Base-by-base conservation (phyloP, 73 alveolate genomes). In the Stentor roeselii region DNA sequence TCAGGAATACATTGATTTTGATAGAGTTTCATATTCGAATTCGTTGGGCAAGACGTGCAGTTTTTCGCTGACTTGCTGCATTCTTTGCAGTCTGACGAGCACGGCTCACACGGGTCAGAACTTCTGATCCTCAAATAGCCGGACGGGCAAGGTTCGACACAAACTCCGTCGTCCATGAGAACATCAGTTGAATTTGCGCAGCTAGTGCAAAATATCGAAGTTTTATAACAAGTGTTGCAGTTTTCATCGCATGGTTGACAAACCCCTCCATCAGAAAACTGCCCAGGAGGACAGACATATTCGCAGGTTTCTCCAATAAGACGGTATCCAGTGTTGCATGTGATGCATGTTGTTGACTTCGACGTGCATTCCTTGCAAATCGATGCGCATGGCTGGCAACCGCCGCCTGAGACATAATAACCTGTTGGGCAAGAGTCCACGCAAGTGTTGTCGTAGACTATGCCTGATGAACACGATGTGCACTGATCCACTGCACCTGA, bases 181-280 rank as follows among this genome's bases (percentile, higher is more conserved):
- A 50, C 67, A 50, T 50, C 67, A 50, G 67, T 67, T 0, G 80
- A 21, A 2, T 67, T 21, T 15, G 80, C 21, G 41, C 80, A 67
- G 80, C 80, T 67, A 1, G 80, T 67, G 80, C 80, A 67, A 32
- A 21, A 67, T 30, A 32, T 67, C 11, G 80, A 32, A 67, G 80
- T 21, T 34, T 40, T 40, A 67, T 2, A 1, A 2, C 80, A 67
- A 67, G 80, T 67, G 41, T 21, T 32, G 37, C 80, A 67, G 1
- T 67, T 67, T 0, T 0, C 37, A 0, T 21, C n/a, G 41, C 80
- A 67, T 30, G 80, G 0, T 40, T 67, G n/a, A 32, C 80, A 67
- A 27, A 21, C 41, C 11, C 41, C n/a, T 36, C 80, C 80, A 67
- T 67, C 80, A 34, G n/a, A 67, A 32, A 21, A 67, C 11, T 21